Evolutionary conservation across 2,329 filamentous ascomycete species (phyloP).

Genomic region (Exserohilum rostratum): DNA sequence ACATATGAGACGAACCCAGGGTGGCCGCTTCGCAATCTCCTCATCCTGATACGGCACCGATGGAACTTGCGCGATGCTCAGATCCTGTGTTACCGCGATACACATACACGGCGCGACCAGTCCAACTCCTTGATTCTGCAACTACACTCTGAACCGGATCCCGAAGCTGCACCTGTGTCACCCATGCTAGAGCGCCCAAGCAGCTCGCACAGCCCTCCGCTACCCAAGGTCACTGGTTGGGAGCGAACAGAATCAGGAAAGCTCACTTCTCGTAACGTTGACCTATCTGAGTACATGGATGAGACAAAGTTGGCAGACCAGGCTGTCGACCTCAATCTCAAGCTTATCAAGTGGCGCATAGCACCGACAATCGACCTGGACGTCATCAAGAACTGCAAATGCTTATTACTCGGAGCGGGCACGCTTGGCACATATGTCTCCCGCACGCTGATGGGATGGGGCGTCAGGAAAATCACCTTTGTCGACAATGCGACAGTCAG

Average conservation of each 20-base stretch:
- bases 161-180: conserved; percentile 12
- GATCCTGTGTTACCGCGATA: conserved; percentile 89
- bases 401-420: conserved; percentile 87
- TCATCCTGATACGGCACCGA: conserved; percentile 81
- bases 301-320: conserved; percentile 86
- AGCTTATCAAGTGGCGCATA: conserved; percentile 98
- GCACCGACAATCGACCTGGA: conserved; percentile 87
- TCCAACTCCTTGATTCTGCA: conserved; percentile 79
- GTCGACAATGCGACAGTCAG: conserved; percentile 93
- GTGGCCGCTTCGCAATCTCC: conserved; percentile 89
- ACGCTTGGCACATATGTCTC: conserved; percentile 95
- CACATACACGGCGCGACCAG: conserved; percentile 76
- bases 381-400: conserved; percentile 85
- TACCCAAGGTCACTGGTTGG: conserved; percentile 96
- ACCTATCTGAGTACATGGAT: conserved; percentile 93
- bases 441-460: conserved; percentile 91
- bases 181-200: conserved; percentile 17
- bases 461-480: conserved; percentile 92
- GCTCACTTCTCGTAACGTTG: conserved; percentile 76
- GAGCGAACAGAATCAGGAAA: conserved; percentile 83
- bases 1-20: conserved; percentile 86
- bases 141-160: conserved; percentile 30
- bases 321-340: conserved; percentile 93
- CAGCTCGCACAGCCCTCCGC: conserved; percentile 51
- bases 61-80: conserved; percentile 80